Evolutionary conservation across 1,139 yeast species (phyloP).

Genomic region (Dujonia santamariae): DNA sequence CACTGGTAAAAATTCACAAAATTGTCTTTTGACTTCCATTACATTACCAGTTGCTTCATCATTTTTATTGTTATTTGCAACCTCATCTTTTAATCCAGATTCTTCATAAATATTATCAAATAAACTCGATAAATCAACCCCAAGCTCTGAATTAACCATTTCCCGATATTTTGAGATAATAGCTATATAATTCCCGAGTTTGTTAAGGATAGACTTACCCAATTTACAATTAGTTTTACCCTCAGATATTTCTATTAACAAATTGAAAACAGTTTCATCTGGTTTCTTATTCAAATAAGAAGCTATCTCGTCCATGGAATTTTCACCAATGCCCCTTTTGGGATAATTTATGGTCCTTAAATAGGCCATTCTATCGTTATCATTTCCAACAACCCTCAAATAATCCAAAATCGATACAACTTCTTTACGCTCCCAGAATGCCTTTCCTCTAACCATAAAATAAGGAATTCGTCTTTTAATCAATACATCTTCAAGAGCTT

Average conservation of each 20-base stretch:
- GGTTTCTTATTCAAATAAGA: slow-evolving; percentile 5
- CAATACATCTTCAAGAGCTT: slow-evolving; percentile 61
- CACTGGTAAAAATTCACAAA: slow-evolving; percentile 45
- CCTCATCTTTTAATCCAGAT: slow-evolving; percentile 32
- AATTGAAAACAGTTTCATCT: not conserved
- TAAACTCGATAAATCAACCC: slow-evolving; percentile 10
- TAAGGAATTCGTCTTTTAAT: slow-evolving; percentile 59
- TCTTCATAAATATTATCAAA: slow-evolving; percentile 24
- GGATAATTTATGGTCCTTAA: slow-evolving; percentile 59
- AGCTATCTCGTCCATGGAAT: slow-evolving; percentile 43
- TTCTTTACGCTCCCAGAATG: slow-evolving; percentile 80
- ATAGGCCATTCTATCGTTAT: slow-evolving; percentile 56
- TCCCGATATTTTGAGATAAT: slow-evolving; percentile 28
- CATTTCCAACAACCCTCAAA: slow-evolving; percentile 57
- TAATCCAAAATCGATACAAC: slow-evolving; percentile 61
- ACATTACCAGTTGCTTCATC: too few species aligned
- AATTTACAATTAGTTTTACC: slow-evolving; percentile 9
- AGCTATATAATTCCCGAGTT: slow-evolving; percentile 24
- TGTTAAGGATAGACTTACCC: slow-evolving; percentile 11
- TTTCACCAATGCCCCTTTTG: slow-evolving; percentile 69
- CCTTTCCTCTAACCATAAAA: slow-evolving; percentile 62
- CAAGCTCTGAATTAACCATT: slow-evolving; percentile 3
- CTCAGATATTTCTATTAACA: not conserved
- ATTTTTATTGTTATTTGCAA: slow-evolving; percentile 24
- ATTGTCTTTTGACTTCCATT: slow-evolving; percentile 40